Conservation (phyloP, 805 yeast species). For the Wickerhamomyces xylosicus region DNA sequence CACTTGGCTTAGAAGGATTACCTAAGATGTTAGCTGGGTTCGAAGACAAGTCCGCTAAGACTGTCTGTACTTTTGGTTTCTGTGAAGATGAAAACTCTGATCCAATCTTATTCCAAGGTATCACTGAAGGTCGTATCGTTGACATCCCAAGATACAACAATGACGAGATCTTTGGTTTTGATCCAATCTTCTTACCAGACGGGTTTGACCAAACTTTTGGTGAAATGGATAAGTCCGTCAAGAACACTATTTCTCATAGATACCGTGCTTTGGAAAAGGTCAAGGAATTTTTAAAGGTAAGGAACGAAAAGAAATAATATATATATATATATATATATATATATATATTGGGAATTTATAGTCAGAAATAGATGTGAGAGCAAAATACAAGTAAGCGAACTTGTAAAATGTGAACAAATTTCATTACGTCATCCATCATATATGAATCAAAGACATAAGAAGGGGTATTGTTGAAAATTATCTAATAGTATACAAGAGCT, state of each 20-base stretch:
- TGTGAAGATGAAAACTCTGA: slow-evolving; percentile 71
- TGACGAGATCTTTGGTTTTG: slow-evolving; percentile 87
- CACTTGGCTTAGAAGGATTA: slow-evolving; percentile 67
- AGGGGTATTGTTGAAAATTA: too few relatives aligned
- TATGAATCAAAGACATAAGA: too few relatives aligned
- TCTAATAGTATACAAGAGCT: too few relatives aligned
- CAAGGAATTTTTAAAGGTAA: slow-evolving; percentile 37
- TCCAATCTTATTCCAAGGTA: slow-evolving; percentile 76
- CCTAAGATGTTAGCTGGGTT: slow-evolving; percentile 72
- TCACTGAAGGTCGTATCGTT: slow-evolving; percentile 74
- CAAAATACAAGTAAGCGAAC: too few relatives aligned
- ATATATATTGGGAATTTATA: not conserved
- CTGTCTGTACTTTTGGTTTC: slow-evolving; percentile 88
- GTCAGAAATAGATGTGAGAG: too few relatives aligned
- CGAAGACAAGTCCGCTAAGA: slow-evolving; percentile 76
- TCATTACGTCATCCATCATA: too few relatives aligned
- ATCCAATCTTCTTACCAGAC: slow-evolving; percentile 76
- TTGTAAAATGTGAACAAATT: too few relatives aligned
- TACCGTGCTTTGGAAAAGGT: slow-evolving; percentile 72
- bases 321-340: not conserved
- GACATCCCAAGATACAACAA: slow-evolving; percentile 43
- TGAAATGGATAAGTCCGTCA: slow-evolving; percentile 68
- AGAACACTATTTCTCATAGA: slow-evolving; percentile 83
- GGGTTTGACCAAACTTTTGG: slow-evolving; percentile 77
- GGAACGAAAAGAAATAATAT: slow-evolving; percentile 10